Percentiles rank a stretch among this genome's conserved stretches.
Conservation (phyloP, 164 flowering plant genomes). For the Stephania japonica region DNA sequence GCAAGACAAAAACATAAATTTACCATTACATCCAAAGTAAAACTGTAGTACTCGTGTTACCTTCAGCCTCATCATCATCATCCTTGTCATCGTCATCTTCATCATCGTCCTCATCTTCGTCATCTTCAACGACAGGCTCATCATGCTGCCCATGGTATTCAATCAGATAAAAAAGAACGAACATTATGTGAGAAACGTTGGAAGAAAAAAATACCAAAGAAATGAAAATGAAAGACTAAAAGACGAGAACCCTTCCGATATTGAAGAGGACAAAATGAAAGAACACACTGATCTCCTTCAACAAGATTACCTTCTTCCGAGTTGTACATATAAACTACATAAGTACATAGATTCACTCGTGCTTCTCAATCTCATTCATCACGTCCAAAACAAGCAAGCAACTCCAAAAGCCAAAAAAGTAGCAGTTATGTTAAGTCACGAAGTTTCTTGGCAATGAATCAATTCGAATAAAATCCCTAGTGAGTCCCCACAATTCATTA, state of each 20-base stretch:
- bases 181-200: neutral
- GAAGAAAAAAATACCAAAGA: neutral
- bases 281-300: neutral
- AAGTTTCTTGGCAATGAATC: too few relatives aligned
- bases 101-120: constrained; percentile 46
- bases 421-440: too few relatives aligned
- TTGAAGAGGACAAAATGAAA: neutral
- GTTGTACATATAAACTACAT: too few relatives aligned
- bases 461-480: too few relatives aligned
- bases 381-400: neutral
- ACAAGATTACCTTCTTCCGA: neutral
- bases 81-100: constrained; percentile 51
- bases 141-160: constrained; percentile 28
- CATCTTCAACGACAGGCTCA: constrained; percentile 55
- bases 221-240: neutral
- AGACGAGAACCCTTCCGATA: neutral
- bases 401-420: neutral
- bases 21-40: too few relatives aligned
- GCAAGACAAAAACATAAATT: too few relatives aligned
- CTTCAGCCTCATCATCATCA: constrained; percentile 33
- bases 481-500: neutral
- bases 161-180: neutral
- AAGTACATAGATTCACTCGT: too few relatives aligned
- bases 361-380: neutral
- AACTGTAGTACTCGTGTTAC: constrained; percentile 11